These are phyloP conservation scores for Obba rivulosa DNA, from an alignment of 768 basidiomycete species.

Conservation along the genomic window DNA sequence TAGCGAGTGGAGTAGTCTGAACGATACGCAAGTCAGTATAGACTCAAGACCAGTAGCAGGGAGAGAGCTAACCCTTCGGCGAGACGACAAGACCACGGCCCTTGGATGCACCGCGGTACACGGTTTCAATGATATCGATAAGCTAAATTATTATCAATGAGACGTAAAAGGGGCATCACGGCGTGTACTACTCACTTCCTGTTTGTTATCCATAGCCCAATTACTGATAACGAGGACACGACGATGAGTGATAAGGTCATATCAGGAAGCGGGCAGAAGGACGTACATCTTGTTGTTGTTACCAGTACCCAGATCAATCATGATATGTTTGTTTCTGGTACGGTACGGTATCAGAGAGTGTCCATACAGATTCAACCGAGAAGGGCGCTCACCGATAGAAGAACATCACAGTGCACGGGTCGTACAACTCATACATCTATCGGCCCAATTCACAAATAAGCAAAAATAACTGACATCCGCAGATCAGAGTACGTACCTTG, in stretches of 20 bases:
- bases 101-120: conserved; percentile 96
- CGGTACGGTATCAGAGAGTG: conserved; percentile 3
- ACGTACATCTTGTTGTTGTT: conserved; percentile 99
- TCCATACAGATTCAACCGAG: background rate
- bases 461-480: background rate
- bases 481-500: conserved; percentile 53
- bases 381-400: conserved; percentile 72
- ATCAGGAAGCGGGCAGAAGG: background rate
- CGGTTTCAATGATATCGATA: conserved; percentile 97
- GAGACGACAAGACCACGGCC: conserved; percentile 97
- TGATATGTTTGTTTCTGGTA: conserved; percentile 93
- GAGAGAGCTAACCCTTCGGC: conserved; percentile 66
- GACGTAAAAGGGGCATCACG: background rate
- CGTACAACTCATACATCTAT: conserved; percentile 97
- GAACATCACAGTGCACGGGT: conserved; percentile 97
- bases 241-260: background rate
- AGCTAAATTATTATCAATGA: too few species aligned
- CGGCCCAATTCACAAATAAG: conserved; percentile 2
- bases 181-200: conserved; percentile 56
- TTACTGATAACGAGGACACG: conserved; percentile 49
- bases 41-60: conserved; percentile 4
- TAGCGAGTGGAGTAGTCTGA: conserved; percentile 81
- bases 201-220: conserved; percentile 98
- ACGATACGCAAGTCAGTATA: background rate
- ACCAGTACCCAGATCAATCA: conserved; percentile 99